Evolutionary conservation across 208 protist species (phyloP).

Genomic region (Spongospora subterranea): DNA sequence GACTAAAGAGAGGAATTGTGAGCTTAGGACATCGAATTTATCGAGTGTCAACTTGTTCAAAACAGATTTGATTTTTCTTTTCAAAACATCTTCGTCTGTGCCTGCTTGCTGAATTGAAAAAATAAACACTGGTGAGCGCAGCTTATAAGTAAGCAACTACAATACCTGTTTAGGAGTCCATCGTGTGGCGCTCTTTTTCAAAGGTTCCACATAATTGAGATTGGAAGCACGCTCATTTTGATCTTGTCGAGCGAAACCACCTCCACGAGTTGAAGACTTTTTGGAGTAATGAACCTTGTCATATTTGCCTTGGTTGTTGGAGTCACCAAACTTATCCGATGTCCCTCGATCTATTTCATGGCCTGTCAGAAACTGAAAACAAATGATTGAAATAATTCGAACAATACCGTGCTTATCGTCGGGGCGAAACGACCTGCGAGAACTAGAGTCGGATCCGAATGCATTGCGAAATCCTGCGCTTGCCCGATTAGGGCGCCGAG

Average conservation of each 20-base stretch:
- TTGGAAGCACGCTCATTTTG: too few relatives aligned
- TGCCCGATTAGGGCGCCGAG: neutral
- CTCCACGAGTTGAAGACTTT: neutral
- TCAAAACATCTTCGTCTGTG: neutral
- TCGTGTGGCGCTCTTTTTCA: neutral
- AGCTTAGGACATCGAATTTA: slow-evolving; percentile 32
- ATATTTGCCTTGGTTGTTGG: neutral
- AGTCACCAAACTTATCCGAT: neutral
- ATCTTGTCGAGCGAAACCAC: neutral
- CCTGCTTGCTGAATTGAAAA: neutral
- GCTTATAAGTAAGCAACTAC: neutral
- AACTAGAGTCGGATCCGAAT: too few relatives aligned
- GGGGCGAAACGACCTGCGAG: too few relatives aligned
- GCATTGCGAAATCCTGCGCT: too few relatives aligned
- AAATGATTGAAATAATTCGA: neutral
- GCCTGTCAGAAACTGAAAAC: neutral
- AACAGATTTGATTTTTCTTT: neutral
- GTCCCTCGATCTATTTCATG: neutral
- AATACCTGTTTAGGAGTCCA: slow-evolving; percentile 8
- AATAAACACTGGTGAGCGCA: neutral
- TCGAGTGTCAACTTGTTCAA: slow-evolving; percentile 41
- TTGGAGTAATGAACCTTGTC: neutral
- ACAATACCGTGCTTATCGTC: neutral
- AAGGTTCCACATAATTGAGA: slow-evolving; percentile 27
- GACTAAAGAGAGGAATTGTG: neutral